phyloP scores from a whole-genome alignment of 2,329 filamentous ascomycete species.

The Trichoderma oligosporum region DNA sequence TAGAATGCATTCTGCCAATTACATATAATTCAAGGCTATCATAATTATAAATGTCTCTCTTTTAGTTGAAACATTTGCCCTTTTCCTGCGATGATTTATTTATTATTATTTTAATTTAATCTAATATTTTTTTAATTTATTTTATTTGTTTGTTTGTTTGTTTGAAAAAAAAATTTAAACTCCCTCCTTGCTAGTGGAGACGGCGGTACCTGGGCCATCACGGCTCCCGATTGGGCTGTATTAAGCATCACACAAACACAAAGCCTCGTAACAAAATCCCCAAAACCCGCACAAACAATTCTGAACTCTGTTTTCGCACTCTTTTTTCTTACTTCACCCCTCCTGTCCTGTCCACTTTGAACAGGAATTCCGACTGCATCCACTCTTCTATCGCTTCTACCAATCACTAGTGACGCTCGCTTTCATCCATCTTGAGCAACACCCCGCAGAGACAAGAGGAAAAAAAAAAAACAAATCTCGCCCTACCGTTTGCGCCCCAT shows the following conservation, averaged over 20 bases:
- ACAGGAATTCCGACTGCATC: background rate
- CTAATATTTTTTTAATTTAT: no score
- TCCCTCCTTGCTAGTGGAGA: background rate
- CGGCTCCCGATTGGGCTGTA: slow-evolving; percentile 8
- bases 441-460: slow-evolving; percentile 5
- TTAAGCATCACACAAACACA: slow-evolving; percentile 14
- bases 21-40: no score
- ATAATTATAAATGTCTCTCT: no score
- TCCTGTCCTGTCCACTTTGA: background rate
- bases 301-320: slow-evolving; percentile 4
- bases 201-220: background rate
- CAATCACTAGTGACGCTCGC: background rate
- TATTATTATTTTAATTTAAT: no score
- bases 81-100: no score
- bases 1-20: no score
- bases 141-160: background rate
- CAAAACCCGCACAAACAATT: slow-evolving; percentile 4
- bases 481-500: slow-evolving; percentile 7
- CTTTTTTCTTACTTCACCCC: background rate
- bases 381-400: background rate
- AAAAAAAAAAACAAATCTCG: slow-evolving; percentile 1
- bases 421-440: background rate
- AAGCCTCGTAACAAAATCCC: slow-evolving; percentile 9
- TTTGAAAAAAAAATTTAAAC: background rate
- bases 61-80: no score